A percentile compares a stretch with the other conserved stretches of the same genome.
These are phyloP conservation scores for Agroathelia rolfsii DNA, from an alignment of 1,284 basidiomycete species.

Conservation along the genomic window DNA sequence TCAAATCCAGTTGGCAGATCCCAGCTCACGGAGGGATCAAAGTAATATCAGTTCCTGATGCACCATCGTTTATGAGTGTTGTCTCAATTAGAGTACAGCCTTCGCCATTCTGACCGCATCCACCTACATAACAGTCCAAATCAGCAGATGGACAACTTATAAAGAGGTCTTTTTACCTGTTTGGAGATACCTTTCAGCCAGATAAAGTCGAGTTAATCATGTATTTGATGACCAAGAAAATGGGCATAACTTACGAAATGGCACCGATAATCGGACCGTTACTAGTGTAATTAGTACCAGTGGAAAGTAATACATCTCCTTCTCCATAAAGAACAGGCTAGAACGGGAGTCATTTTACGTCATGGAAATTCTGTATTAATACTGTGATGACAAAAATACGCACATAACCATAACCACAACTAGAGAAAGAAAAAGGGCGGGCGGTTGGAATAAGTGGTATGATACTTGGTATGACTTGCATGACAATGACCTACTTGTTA, in stretches of 20 bases:
- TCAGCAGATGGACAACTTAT: not conserved
- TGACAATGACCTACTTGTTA: slow-evolving; percentile 15
- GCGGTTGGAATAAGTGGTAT: no score
- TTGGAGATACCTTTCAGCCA: slow-evolving; percentile 25
- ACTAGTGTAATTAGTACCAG: slow-evolving; percentile 20
- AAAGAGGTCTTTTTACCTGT: slow-evolving; percentile 17
- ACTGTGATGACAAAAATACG: no score
- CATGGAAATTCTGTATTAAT: no score
- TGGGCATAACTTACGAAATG: slow-evolving; percentile 27
- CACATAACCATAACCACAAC: slow-evolving; percentile 18
- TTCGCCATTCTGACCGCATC: slow-evolving; percentile 33
- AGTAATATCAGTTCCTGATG: slow-evolving; percentile 34
- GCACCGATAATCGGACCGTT: slow-evolving; percentile 25
- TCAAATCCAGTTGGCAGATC: no score
- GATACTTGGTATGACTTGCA: no score
- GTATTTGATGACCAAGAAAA: not conserved
- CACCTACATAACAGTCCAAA: slow-evolving; percentile 12
- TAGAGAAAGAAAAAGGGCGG: slow-evolving; percentile 3
- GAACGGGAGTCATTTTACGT: no score
- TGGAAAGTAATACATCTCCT: no score
- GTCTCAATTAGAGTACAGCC: slow-evolving; percentile 32
- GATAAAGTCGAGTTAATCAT: slow-evolving; percentile 1
- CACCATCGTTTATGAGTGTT: slow-evolving; percentile 30
- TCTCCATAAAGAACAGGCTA: no score
- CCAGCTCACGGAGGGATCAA: slow-evolving; percentile 32